Base-by-base conservation (phyloP, 108 stramenopile genomes). In the Skeletonema potamos region DNA sequence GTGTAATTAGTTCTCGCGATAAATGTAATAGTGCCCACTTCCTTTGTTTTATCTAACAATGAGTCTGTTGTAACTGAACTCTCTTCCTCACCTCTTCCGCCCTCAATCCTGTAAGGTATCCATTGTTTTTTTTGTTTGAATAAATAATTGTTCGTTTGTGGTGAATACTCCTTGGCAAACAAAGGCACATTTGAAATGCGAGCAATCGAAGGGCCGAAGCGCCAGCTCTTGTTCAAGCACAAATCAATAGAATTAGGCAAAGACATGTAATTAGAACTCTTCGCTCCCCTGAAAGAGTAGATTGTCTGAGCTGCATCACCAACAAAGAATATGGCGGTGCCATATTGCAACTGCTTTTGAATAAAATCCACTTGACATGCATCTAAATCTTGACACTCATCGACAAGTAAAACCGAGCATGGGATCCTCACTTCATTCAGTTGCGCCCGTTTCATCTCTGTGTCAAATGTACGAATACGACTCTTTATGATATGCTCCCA, bases 231-330 rank as follows among this genome's bases (percentile, higher is more conserved):
- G 0, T 37, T 74, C 32, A 85, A 61, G 48, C 20, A n/a, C 32
- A 54, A 2, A 29, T 77, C 73, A 9, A 54, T 41, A 4, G 71
- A 58, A 10, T 59, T 24, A 9, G 27, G 33, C 44, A 82, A 54
- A 15, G 46, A 37, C 72, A 78, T 61, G 36, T 82, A 66, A 30
- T 67, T 30, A 28, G 62, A 15, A 0, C 73, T 57, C 72, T 70
- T 82, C 13, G 84, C 84, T 26, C 84, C 84, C 11, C 84, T 72
- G 34, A 85, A 85, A 10, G 63, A 48, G 26, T 85, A 85, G n/a
- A 85, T 79, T 1, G 72, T 57, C 58, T 85, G 84, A 0, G 77
- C 84, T 6, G 84, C 72, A 43, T 85, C 84, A 1, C 84, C 84
- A 10, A 85, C 81, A 33, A 85, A 66, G 46, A 73, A 76, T 18